Evolutionary conservation across 805 yeast genomes (phyloP).

Genomic region (Suhomyces emberorum): DNA sequence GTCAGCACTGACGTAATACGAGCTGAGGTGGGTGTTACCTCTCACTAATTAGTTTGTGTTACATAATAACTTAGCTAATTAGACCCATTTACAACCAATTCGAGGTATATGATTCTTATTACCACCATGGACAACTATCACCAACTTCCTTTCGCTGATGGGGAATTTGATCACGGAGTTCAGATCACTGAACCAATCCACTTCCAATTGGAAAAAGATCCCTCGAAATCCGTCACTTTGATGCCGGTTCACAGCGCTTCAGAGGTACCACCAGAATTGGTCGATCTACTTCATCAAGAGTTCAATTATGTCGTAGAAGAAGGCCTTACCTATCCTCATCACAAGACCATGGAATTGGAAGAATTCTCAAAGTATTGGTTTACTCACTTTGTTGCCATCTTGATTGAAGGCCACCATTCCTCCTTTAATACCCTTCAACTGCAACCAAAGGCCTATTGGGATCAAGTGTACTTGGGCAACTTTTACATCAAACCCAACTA

Average conservation of each 20-base stretch:
- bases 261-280: conserved; percentile 50
- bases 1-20: too few species aligned
- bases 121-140: conserved; percentile 4
- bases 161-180: conserved; percentile 18
- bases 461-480: conserved; percentile 57
- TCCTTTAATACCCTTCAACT: conserved; percentile 28
- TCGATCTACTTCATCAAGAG: conserved; percentile 44
- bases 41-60: too few species aligned
- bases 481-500: conserved; percentile 87
- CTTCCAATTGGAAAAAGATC: conserved; percentile 42
- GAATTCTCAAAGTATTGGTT: conserved; percentile 69
- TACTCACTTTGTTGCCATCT: conserved; percentile 58
- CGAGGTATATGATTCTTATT: too few species aligned
- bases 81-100: not conserved
- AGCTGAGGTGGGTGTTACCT: too few species aligned
- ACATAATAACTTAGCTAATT: too few species aligned
- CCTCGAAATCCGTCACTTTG: conserved; percentile 49
- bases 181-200: conserved; percentile 34
- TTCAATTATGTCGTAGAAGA: conserved; percentile 65
- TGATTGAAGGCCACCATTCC: conserved; percentile 42
- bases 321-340: conserved; percentile 76
- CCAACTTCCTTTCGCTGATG: conserved; percentile 35
- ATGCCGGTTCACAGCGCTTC: conserved; percentile 51
- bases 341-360: conserved; percentile 34
- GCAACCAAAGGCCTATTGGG: conserved; percentile 38